Evolutionary conservation across 2,329 filamentous ascomycete species (phyloP).

Genomic region (Cucurbitaria berberidis): DNA sequence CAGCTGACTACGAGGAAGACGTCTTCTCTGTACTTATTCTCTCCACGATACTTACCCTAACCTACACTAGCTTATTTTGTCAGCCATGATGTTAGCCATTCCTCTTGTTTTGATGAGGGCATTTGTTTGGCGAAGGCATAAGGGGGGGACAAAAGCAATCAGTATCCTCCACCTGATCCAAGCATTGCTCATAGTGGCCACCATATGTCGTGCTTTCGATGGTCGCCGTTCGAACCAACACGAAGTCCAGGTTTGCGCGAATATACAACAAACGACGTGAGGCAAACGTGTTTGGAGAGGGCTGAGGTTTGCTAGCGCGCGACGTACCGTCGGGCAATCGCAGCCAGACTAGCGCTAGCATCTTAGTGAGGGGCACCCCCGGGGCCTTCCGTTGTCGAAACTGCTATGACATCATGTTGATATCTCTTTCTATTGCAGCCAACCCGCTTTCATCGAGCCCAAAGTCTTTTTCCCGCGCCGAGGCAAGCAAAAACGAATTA

Average conservation of each 20-base stretch:
- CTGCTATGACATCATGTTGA: conserved; percentile 19
- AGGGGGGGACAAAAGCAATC: neutral
- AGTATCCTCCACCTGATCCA: neutral
- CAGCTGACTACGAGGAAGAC: neutral
- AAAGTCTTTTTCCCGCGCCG: conserved; percentile 2
- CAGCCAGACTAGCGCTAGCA: conserved; percentile 2
- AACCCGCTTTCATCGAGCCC: neutral
- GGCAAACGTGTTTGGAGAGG: conserved; percentile 8
- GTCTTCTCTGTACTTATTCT: neutral
- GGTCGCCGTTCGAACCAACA: neutral
- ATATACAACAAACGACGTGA: conserved; percentile 4
- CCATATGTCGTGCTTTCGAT: conserved; percentile 24
- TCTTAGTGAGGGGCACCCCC: conserved; percentile 19
- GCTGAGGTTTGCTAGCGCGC: conserved; percentile 9
- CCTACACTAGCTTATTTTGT: neutral
- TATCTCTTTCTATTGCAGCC: neutral
- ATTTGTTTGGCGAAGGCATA: neutral
- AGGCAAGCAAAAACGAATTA: conserved; percentile 9
- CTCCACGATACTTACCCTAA: neutral
- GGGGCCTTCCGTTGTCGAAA: conserved; percentile 4
- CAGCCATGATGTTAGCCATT: neutral
- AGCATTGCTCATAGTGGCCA: conserved; percentile 20
- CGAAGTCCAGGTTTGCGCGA: neutral
- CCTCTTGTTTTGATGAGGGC: neutral
- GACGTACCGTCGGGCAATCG: conserved; percentile 22